Conservation (phyloP, 2,329 filamentous ascomycete genomes). For the Claviceps sp. region DNA sequence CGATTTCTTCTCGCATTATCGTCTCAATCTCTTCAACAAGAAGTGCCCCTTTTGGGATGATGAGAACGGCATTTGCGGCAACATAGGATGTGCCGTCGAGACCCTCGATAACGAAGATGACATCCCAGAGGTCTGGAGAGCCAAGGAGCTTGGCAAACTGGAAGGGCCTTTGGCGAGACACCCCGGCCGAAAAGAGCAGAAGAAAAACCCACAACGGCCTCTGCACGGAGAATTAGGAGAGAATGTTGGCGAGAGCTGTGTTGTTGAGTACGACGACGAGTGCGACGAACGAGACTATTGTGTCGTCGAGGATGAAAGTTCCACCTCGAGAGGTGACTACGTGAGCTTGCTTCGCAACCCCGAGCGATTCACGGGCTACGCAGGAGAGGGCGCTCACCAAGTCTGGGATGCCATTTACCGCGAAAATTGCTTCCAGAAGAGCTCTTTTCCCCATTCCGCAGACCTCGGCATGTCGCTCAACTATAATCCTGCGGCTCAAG, state of each 20-base stretch:
- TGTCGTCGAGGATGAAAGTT: conserved; percentile 85
- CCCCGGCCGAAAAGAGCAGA: conserved; percentile 61
- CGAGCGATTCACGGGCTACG: conserved; percentile 89
- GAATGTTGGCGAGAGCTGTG: conserved; percentile 84
- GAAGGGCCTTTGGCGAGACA: conserved; percentile 86
- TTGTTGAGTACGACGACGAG: conserved; percentile 94
- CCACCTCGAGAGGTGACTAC: conserved; percentile 81
- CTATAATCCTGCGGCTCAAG: conserved; percentile 41
- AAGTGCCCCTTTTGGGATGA: conserved; percentile 95
- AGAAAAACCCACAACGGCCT: conserved; percentile 57
- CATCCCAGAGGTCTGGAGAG: conserved; percentile 81
- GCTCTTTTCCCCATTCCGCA: conserved; percentile 48
- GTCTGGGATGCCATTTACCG: conserved; percentile 96
- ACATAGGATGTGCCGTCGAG: conserved; percentile 90
- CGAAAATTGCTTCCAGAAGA: conserved; percentile 84
- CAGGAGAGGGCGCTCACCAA: conserved; percentile 69
- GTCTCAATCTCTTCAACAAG: conserved; percentile 88
- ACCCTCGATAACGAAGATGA: conserved; percentile 93
- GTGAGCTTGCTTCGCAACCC: conserved; percentile 89
- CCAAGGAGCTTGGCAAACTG: conserved; percentile 81
- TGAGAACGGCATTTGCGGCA: conserved; percentile 86
- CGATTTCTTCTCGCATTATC: conserved; percentile 97
- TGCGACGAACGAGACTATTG: conserved; percentile 96
- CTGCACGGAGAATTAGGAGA: conserved; percentile 74
- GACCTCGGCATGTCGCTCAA: conserved; percentile 34